Evolutionary conservation across 2,329 filamentous ascomycete species (phyloP).

Genomic region (Verticillium nubilum): DNA sequence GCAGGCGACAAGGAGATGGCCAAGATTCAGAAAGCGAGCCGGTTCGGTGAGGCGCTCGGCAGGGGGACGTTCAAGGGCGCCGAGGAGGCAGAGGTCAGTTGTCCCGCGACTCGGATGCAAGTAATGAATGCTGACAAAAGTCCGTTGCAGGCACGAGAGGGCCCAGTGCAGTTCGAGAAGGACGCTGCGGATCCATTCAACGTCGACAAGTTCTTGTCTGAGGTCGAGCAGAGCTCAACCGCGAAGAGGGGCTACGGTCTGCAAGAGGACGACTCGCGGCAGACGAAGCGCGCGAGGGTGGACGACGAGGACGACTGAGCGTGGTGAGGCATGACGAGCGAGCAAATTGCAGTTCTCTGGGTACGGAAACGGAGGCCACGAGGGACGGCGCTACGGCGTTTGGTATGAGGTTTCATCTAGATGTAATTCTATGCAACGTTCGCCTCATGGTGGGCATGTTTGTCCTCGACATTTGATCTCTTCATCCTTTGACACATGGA

Average conservation of each 20-base stretch:
- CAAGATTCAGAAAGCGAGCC: conserved; percentile 76
- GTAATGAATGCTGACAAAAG: neutral
- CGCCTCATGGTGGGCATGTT: neutral
- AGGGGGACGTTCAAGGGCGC: conserved; percentile 88
- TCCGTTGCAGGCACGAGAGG: conserved; percentile 61
- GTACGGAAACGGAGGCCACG: conserved; percentile 3
- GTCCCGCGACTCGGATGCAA: neutral
- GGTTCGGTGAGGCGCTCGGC: conserved; percentile 82
- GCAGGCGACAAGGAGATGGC: conserved; percentile 79
- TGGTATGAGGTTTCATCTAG: neutral
- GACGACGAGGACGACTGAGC: conserved; percentile 60
- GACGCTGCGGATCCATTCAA: conserved; percentile 83
- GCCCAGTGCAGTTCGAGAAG: conserved; percentile 95
- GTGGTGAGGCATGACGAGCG: neutral
- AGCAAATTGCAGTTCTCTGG: neutral
- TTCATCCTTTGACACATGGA: no score
- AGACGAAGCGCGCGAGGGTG: conserved; percentile 69
- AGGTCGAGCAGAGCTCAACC: conserved; percentile 58
- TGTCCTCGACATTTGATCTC: no score
- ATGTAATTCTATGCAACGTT: neutral
- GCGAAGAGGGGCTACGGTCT: conserved; percentile 73
- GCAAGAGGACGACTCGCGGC: conserved; percentile 56
- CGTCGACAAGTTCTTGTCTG: conserved; percentile 87
- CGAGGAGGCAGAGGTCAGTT: conserved; percentile 69
- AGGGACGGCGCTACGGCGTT: neutral